Evolutionary conservation across 352 stramenopile genomes (phyloP), one percentile per base, ranked within the genome.

Genomic region (Ophiocytium majus): DNA sequence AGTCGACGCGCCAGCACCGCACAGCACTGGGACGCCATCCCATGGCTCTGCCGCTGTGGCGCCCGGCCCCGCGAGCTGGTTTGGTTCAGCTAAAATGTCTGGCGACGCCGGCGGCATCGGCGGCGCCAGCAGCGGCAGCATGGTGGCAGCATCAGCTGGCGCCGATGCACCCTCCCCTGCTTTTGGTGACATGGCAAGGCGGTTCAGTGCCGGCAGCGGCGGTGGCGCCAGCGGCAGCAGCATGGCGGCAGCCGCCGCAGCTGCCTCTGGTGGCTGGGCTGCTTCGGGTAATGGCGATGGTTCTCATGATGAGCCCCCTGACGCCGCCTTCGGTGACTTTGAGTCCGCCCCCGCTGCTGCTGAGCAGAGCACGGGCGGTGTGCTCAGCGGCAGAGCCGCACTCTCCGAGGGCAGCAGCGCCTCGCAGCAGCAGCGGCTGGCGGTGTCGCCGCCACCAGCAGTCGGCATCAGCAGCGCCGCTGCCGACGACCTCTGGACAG

Each of bases 261-360:
- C 63, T 66, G 57, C 57, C 17, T 28, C 57, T 28, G 28, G 57
- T 28, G 28, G 28, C 17, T 28, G 28, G 57, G 17, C 19, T 28
- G 28, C 28, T 28, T 19, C 28, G 19, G 57, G 17, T 28, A 66
- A 66, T 19, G 28, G 57, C 57, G 28, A 28, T 66, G 28, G 57
- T 28, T 66, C 57, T 19, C 57, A 23, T 66, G 57, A 23, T 66
- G 57, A 19, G 28, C 17, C 57, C 57, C 35, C 82, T 50, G 79
- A 84, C 0, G 83, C 83, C 37, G 71, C 76, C 49, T 87, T 87
- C 33, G 83, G 83, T n/a, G 79, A 87, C 50, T 87, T 87, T 81
- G 82, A 75, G 10, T 33, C 76, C 28, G 83, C 83, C 78, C 50
- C 63, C 63, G 17, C 10, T 10, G 82, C 19, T 34, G 79, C 23